A percentile compares a stretch with the other conserved stretches of the same genome.
These are phyloP conservation scores for Daedalea quercina DNA, from an alignment of 768 basidiomycete genomes.

Conservation along the genomic window DNA sequence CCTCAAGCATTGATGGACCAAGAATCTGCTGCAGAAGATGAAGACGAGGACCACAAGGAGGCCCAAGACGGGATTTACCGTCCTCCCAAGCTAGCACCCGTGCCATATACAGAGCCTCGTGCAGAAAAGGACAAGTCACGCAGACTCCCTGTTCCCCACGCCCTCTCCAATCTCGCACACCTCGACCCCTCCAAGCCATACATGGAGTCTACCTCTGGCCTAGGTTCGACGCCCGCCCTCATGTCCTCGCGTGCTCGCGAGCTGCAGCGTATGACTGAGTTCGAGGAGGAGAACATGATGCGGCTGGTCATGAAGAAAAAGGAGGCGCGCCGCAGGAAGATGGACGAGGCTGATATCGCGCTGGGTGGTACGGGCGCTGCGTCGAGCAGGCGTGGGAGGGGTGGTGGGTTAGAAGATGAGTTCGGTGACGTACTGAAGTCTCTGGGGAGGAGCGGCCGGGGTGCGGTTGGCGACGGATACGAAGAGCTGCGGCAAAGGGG, in stretches of 20 bases:
- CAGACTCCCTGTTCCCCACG: slow-evolving; percentile 53
- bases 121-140: slow-evolving; percentile 36
- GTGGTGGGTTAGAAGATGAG: slow-evolving; percentile 76
- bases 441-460: slow-evolving; percentile 37
- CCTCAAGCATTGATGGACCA: slow-evolving; percentile 60
- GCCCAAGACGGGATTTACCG: slow-evolving; percentile 53
- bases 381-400: slow-evolving; percentile 48
- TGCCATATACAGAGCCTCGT: slow-evolving; percentile 69
- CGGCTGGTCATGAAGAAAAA: slow-evolving; percentile 87
- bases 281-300: slow-evolving; percentile 93
- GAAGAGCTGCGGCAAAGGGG: slow-evolving; percentile 69
- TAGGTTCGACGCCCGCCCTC: slow-evolving; percentile 55
- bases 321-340: slow-evolving; percentile 59
- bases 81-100: slow-evolving; percentile 83
- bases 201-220: slow-evolving; percentile 64
- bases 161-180: slow-evolving; percentile 47
- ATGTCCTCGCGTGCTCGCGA: slow-evolving; percentile 70
- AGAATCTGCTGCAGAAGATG: slow-evolving; percentile 28
- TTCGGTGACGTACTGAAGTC: slow-evolving; percentile 74
- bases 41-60: slow-evolving; percentile 18
- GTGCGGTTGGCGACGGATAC: slow-evolving; percentile 63
- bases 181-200: slow-evolving; percentile 57
- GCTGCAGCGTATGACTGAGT: slow-evolving; percentile 74
- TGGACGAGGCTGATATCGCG: slow-evolving; percentile 85
- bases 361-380: slow-evolving; percentile 59